A percentile compares a stretch with the other conserved stretches of the same genome.
phyloP scores from a whole-genome alignment of 2,329 filamentous ascomycete genomes.

The Lachnellula occidentalis region DNA sequence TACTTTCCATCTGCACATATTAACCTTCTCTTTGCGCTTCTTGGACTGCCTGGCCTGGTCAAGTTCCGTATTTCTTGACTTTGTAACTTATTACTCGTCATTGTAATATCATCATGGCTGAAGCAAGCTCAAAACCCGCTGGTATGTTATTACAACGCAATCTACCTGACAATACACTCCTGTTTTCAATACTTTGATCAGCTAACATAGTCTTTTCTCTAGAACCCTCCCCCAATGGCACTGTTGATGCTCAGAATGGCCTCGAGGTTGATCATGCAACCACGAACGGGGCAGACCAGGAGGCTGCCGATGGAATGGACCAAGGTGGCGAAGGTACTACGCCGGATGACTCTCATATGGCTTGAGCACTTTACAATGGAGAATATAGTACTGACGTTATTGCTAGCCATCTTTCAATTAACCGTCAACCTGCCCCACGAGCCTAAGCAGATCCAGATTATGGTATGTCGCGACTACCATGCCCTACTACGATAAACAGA shows the following conservation, averaged over 20 bases:
- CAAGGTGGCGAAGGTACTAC: constrained; percentile 28
- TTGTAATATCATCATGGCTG: constrained; percentile 23
- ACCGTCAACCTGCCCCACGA: constrained; percentile 78
- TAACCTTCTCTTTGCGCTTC: constrained; percentile 9
- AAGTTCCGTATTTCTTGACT: constrained; percentile 7
- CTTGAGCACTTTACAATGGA: background rate
- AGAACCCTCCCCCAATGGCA: constrained; percentile 18
- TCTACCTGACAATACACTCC: background rate
- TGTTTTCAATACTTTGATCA: background rate
- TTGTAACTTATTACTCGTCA: background rate
- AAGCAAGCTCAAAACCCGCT: constrained; percentile 22
- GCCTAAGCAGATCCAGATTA: constrained; percentile 74
- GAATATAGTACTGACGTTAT: constrained; percentile 15
- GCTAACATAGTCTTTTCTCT: constrained; percentile 1
- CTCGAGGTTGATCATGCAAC: constrained; percentile 18
- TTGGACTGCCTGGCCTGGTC: constrained; percentile 6
- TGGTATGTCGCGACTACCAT: constrained; percentile 54
- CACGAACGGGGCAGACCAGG: constrained; percentile 18
- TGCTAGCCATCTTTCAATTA: constrained; percentile 51
- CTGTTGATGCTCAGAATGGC: constrained; percentile 16
- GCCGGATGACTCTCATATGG: background rate
- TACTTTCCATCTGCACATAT: constrained; percentile 14
- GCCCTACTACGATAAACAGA: background rate
- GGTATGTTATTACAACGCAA: constrained; percentile 18
- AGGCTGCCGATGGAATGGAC: constrained; percentile 24